Evolutionary conservation across 768 basidiomycete species (phyloP).

Genomic region (Hypsizygus marmoreus): DNA sequence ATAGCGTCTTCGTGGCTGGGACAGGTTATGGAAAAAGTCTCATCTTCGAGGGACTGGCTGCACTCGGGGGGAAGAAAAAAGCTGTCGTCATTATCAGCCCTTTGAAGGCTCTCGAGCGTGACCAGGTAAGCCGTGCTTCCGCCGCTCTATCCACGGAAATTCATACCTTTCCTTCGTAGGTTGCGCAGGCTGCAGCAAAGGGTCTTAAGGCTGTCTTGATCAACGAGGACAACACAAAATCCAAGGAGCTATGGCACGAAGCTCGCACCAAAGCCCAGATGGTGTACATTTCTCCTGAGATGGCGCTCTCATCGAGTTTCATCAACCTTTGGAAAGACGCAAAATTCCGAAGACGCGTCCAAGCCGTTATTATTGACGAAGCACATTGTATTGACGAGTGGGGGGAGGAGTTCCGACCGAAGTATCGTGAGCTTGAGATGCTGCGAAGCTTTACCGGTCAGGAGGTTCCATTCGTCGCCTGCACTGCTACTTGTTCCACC

Average conservation of each 20-base stretch:
- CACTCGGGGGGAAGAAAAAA: slow-evolving; percentile 15
- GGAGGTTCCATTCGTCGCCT: slow-evolving; percentile 28
- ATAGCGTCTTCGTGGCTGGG: slow-evolving; percentile 25
- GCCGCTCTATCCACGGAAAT: too few species aligned
- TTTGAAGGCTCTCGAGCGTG: slow-evolving; percentile 28
- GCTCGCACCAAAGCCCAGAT: slow-evolving; percentile 7
- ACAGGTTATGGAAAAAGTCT: slow-evolving; percentile 31
- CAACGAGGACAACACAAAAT: slow-evolving; percentile 29
- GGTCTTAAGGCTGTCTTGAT: slow-evolving; percentile 24
- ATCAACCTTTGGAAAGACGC: slow-evolving; percentile 27
- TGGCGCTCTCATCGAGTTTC: neutral
- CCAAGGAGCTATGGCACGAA: slow-evolving; percentile 16
- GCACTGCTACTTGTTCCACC: slow-evolving; percentile 26
- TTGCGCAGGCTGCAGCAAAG: slow-evolving; percentile 21
- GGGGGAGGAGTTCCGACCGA: slow-evolving; percentile 29
- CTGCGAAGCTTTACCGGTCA: slow-evolving; percentile 25
- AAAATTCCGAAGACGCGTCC: slow-evolving; percentile 23
- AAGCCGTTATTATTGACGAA: slow-evolving; percentile 31
- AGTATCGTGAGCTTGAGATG: slow-evolving; percentile 22
- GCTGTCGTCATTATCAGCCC: slow-evolving; percentile 27
- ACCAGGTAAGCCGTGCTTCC: slow-evolving; percentile 26
- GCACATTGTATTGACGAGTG: slow-evolving; percentile 36
- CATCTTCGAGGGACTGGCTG: slow-evolving; percentile 26
- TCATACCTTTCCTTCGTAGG: slow-evolving; percentile 11
- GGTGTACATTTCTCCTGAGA: neutral